A percentile compares a stretch with the other conserved stretches of the same genome.
Conservation (phyloP, 78 protist genomes). For the Dictyostelium firmibasis region DNA sequence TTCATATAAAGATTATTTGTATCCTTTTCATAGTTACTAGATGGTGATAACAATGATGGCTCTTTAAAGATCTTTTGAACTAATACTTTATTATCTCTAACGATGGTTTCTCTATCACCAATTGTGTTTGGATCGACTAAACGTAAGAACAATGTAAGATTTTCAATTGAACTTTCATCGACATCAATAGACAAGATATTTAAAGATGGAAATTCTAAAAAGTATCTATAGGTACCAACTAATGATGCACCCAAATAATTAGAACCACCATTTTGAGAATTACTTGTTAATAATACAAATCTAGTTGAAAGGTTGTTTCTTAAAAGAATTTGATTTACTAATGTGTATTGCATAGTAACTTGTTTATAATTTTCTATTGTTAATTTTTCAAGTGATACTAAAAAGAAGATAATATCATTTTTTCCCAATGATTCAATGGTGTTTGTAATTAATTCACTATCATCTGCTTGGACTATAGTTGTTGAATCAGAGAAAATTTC, state of each 20-base stretch:
- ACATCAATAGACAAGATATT: constrained; percentile 35
- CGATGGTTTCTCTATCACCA: constrained; percentile 37
- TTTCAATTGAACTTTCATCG: neutral
- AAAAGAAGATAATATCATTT: neutral
- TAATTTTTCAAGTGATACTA: neutral
- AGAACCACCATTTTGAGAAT: constrained; percentile 18
- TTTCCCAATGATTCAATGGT: neutral
- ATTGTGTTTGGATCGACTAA: neutral
- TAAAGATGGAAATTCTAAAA: constrained; percentile 11
- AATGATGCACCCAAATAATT: constrained; percentile 42
- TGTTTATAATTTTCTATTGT: neutral
- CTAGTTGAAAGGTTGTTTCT: neutral
- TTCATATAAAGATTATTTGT: neutral
- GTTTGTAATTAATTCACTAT: neutral
- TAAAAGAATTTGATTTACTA: neutral
- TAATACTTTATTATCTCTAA: neutral
- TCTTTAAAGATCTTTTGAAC: constrained; percentile 35
- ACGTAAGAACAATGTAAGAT: neutral
- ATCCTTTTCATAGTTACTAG: constrained; percentile 12
- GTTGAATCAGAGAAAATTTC: neutral
- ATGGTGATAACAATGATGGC: neutral
- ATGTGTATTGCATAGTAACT: neutral
- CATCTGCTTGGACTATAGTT: neutral
- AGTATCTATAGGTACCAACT: constrained; percentile 50
- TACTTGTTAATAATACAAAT: neutral